These are phyloP conservation scores for Talaromyces marneffei DNA, from an alignment of 2,329 filamentous ascomycete genomes.

Conservation along the genomic window DNA sequence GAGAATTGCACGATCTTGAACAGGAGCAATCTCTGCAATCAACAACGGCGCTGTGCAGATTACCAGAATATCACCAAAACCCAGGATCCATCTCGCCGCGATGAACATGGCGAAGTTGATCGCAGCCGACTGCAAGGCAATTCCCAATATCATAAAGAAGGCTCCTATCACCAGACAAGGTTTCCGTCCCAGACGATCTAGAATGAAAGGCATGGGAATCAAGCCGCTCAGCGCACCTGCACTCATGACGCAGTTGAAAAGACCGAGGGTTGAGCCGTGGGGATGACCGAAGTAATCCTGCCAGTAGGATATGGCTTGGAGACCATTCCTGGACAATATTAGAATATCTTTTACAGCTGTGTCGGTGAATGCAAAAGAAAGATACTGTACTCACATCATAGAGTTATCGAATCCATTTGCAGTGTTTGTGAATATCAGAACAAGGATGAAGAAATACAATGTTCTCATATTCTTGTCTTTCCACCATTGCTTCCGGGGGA, in stretches of 20 bases:
- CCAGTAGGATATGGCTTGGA: slow-evolving; percentile 29
- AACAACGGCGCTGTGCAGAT: slow-evolving; percentile 21
- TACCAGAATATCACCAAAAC: slow-evolving; percentile 22
- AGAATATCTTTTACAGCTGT: not conserved
- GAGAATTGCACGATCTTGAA: slow-evolving; percentile 22
- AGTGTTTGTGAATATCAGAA: slow-evolving; percentile 27
- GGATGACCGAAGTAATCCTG: slow-evolving; percentile 35
- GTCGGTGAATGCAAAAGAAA: not conserved
- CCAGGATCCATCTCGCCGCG: slow-evolving; percentile 22
- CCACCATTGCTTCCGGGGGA: slow-evolving; percentile 27
- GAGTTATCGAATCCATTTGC: slow-evolving; percentile 34
- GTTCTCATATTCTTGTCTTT: slow-evolving; percentile 23
- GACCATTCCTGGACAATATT: slow-evolving; percentile 18
- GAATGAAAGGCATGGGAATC: slow-evolving; percentile 41
- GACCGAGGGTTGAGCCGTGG: slow-evolving; percentile 36
- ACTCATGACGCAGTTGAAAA: slow-evolving; percentile 40
- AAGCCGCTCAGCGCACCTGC: slow-evolving; percentile 41
- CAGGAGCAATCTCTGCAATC: slow-evolving; percentile 23
- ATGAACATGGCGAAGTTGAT: slow-evolving; percentile 25
- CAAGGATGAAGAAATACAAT: slow-evolving; percentile 27
- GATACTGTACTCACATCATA: slow-evolving; percentile 18
- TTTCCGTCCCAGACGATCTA: slow-evolving; percentile 42
- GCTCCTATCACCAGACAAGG: slow-evolving; percentile 43
- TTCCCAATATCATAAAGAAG: slow-evolving; percentile 44
- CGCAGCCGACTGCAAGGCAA: slow-evolving; percentile 27